A percentile compares a stretch with the other conserved stretches of the same genome.
Evolutionary conservation across 768 basidiomycete genomes (phyloP).

Genomic region (Saitozyma sp.): DNA sequence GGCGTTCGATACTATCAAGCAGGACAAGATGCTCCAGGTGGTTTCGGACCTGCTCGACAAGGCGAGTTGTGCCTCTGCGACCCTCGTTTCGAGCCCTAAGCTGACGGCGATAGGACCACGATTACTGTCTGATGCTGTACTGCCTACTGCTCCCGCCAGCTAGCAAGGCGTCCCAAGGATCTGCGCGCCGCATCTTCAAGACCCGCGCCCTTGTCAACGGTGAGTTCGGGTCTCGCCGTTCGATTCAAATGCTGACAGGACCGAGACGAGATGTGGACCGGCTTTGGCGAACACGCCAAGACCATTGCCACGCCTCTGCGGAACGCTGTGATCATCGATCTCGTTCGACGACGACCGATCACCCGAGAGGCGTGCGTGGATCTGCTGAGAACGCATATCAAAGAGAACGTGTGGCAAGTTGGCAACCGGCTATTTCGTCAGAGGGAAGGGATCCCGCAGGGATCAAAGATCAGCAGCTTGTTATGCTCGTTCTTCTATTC

Average conservation of each 20-base stretch:
- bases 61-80: slow-evolving; percentile 56
- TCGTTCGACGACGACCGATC: slow-evolving; percentile 58
- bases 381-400: slow-evolving; percentile 84
- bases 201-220: slow-evolving; percentile 31
- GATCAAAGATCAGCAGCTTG: slow-evolving; percentile 90
- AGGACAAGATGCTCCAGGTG: slow-evolving; percentile 77
- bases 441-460: slow-evolving; percentile 93
- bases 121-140: slow-evolving; percentile 54
- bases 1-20: slow-evolving; percentile 95
- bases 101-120: slow-evolving; percentile 16
- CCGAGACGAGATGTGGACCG: slow-evolving; percentile 68
- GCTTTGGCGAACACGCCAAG: slow-evolving; percentile 70
- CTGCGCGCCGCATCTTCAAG: slow-evolving; percentile 39
- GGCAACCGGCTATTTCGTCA: slow-evolving; percentile 61
- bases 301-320: slow-evolving; percentile 67
- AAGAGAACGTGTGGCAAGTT: slow-evolving; percentile 87
- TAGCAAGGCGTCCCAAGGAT: slow-evolving; percentile 57
- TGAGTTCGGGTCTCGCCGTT: slow-evolving; percentile 10
- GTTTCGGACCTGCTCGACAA: slow-evolving; percentile 64
- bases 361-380: slow-evolving; percentile 65
- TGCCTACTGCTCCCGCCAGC: slow-evolving; percentile 64
- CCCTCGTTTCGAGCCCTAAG: not conserved
- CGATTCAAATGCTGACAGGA: not conserved
- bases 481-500: slow-evolving; percentile 94
- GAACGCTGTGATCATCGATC: slow-evolving; percentile 81